Percentiles rank a stretch among this genome's conserved stretches.
Conservation (phyloP, 192 early-diverging fungal genomes). For the Backusella westeae region DNA sequence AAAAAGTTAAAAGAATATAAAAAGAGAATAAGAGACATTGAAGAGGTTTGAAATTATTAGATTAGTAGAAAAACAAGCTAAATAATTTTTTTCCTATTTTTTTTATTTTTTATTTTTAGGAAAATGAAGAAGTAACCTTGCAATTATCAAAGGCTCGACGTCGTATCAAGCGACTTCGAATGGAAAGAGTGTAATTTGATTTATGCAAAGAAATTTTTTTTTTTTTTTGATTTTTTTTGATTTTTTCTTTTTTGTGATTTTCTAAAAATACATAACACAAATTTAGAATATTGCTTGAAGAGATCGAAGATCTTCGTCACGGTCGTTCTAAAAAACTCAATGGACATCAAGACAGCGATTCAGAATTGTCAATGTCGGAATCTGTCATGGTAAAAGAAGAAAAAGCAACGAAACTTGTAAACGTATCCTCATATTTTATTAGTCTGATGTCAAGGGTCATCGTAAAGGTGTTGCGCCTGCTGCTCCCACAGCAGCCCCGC, state of each 20-base stretch:
- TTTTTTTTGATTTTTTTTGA: neutral
- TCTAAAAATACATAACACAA: neutral
- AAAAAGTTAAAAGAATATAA: neutral
- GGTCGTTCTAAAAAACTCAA: neutral
- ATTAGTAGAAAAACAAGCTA: too few species aligned
- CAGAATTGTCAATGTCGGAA: constrained; percentile 15
- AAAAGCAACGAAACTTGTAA: neutral
- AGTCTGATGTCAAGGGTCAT: constrained; percentile 11
- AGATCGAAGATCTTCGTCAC: constrained; percentile 2
- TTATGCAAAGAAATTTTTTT: neutral
- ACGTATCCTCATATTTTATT: neutral
- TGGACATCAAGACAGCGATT: constrained; percentile 13
- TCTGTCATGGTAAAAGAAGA: constrained; percentile 6
- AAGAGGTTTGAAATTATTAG: neutral
- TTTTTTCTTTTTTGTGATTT: neutral
- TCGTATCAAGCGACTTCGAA: too few species aligned
- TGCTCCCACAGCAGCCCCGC: neutral
- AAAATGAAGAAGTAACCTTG: too few species aligned
- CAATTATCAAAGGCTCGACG: too few species aligned
- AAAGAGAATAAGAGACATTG: neutral
- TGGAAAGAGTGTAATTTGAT: too few species aligned
- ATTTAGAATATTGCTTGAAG: constrained; percentile 11
- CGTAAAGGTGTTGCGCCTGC: neutral
- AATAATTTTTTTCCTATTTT: neutral
- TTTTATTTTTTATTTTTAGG: neutral